Percentiles rank a stretch among this genome's conserved stretches.
Evolutionary conservation across 805 yeast species (phyloP).

Genomic region (Myxozyma udenii): DNA sequence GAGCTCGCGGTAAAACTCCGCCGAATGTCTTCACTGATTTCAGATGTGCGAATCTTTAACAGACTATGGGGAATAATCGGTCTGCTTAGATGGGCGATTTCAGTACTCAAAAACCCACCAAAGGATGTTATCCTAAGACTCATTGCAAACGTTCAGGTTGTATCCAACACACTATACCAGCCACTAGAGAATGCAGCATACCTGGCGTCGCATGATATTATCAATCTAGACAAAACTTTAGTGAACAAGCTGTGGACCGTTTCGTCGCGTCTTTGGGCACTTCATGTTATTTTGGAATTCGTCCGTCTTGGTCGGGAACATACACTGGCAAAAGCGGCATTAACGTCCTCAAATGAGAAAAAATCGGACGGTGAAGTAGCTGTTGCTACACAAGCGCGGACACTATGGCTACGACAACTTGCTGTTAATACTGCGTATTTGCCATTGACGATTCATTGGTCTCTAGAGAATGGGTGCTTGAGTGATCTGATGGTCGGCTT

Average conservation of each 20-base stretch:
- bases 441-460: constrained; percentile 46
- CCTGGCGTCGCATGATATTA: constrained; percentile 39
- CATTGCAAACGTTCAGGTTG: constrained; percentile 39
- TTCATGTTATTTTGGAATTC: constrained; percentile 41
- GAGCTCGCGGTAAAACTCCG: constrained; percentile 14
- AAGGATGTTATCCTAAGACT: constrained; percentile 35
- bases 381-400: constrained; percentile 1
- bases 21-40: constrained; percentile 28
- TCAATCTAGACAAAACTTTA: constrained; percentile 33
- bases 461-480: constrained; percentile 39
- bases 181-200: constrained; percentile 44
- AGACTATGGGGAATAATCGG: constrained; percentile 42
- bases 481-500: constrained; percentile 39
- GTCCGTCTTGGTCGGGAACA: constrained; percentile 27
- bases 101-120: constrained; percentile 35
- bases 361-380: neutral
- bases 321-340: neutral
- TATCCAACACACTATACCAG: constrained; percentile 41
- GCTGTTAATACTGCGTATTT: constrained; percentile 42
- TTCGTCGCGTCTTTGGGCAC: constrained; percentile 42
- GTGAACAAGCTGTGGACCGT: constrained; percentile 40
- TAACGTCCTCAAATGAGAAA: neutral
- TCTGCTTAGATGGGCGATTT: constrained; percentile 40
- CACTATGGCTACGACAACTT: constrained; percentile 31
- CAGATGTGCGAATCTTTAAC: constrained; percentile 41